Conservation (phyloP, 495 filamentous ascomycete genomes). For the Aspergillus nidulans region DNA sequence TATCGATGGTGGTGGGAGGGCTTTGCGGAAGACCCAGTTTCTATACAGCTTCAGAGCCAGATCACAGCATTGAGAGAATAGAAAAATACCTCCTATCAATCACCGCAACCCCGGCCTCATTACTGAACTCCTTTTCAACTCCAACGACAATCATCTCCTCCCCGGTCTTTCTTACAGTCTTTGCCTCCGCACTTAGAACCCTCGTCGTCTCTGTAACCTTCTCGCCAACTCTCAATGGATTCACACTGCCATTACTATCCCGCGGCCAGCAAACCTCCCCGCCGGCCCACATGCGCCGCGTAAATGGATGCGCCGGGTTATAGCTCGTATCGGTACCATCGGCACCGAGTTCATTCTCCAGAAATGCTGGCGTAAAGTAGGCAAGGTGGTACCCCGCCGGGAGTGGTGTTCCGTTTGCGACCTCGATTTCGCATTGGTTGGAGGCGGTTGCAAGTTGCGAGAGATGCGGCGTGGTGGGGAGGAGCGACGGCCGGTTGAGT, state of each 20-base stretch:
- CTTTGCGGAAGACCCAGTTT: constrained; percentile 58
- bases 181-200: constrained; percentile 47
- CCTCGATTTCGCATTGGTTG: background rate
- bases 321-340: constrained; percentile 74
- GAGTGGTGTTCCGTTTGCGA: constrained; percentile 36
- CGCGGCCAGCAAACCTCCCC: constrained; percentile 55
- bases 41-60: constrained; percentile 29
- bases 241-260: constrained; percentile 26
- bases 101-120: constrained; percentile 46
- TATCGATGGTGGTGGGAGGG: constrained; percentile 23
- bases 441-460: constrained; percentile 16
- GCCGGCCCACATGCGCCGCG: constrained; percentile 76
- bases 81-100: constrained; percentile 47
- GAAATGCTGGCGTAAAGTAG: constrained; percentile 63
- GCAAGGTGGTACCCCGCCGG: constrained; percentile 68
- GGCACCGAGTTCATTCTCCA: constrained; percentile 48
- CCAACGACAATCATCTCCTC: constrained; percentile 63
- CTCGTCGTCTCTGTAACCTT: constrained; percentile 53
- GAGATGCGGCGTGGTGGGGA: constrained; percentile 25
- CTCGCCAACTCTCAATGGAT: constrained; percentile 49
- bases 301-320: constrained; percentile 59
- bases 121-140: constrained; percentile 56
- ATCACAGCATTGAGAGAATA: background rate
- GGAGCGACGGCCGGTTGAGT: constrained; percentile 44
- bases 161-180: constrained; percentile 48